Evolutionary conservation across 306 rosid species (phyloP).

Genomic region (Abrus precatorius): DNA sequence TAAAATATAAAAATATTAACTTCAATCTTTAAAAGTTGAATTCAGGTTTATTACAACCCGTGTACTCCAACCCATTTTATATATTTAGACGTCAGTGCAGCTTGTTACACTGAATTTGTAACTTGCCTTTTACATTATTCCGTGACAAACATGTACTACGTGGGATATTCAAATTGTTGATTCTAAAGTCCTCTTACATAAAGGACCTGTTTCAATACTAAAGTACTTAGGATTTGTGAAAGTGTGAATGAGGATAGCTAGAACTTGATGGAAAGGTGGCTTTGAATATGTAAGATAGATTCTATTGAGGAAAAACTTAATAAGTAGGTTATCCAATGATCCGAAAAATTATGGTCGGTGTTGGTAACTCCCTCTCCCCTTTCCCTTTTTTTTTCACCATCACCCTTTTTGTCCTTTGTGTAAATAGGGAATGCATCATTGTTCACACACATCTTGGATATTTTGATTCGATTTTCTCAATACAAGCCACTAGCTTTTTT

Average conservation of each 20-base stretch:
- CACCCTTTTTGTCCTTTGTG: background rate
- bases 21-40: too few relatives aligned
- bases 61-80: too few relatives aligned
- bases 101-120: background rate
- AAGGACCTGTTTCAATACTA: background rate
- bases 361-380: background rate
- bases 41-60: too few relatives aligned
- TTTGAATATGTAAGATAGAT: background rate
- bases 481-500: background rate
- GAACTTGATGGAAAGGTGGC: background rate
- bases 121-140: background rate
- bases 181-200: background rate
- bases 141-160: background rate
- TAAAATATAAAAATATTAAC: too few relatives aligned
- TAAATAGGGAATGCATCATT: slow-evolving; percentile 14
- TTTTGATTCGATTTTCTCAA: slow-evolving; percentile 29
- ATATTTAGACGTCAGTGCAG: too few relatives aligned
- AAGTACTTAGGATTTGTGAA: slow-evolving; percentile 4
- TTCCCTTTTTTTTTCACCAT: background rate
- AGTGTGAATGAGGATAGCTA: slow-evolving; percentile 7
- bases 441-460: background rate
- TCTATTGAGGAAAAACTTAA: background rate
- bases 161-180: background rate
- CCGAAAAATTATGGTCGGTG: background rate
- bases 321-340: background rate